Evolutionary conservation across 192 early-diverging fungal species (phyloP).

Genomic region (Allomyces arbusculus): DNA sequence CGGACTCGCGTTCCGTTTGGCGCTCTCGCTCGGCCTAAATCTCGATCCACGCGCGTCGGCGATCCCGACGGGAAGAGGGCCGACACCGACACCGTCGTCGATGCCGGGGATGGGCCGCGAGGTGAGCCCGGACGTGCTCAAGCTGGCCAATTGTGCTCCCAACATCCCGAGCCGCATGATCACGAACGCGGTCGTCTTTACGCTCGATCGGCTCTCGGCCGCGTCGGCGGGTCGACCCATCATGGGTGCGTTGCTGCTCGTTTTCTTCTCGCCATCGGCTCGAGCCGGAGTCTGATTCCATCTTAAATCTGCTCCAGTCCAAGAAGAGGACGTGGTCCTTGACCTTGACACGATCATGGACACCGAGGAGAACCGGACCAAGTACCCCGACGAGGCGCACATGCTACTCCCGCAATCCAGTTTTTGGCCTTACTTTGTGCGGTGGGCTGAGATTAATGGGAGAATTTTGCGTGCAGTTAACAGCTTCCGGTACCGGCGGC

Average conservation of each 20-base stretch:
- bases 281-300: too few relatives aligned
- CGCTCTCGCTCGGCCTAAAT: background rate
- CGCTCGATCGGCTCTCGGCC: background rate
- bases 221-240: background rate
- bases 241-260: background rate
- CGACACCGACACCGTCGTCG: too few relatives aligned
- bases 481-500: background rate
- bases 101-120: too few relatives aligned
- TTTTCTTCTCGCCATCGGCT: too few relatives aligned
- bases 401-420: background rate
- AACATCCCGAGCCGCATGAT: background rate
- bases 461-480: background rate
- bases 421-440: background rate
- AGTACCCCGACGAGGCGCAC: background rate
- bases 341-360: background rate
- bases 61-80: too few relatives aligned
- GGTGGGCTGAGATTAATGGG: background rate
- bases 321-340: background rate
- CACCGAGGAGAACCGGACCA: background rate
- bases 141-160: background rate
- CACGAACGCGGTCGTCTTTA: background rate
- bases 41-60: background rate
- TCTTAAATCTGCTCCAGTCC: background rate
- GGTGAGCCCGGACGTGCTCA: too few relatives aligned
- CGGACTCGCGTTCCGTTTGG: background rate